Conservation (phyloP, 1,284 basidiomycete genomes). For the Dichomitus squalens region DNA sequence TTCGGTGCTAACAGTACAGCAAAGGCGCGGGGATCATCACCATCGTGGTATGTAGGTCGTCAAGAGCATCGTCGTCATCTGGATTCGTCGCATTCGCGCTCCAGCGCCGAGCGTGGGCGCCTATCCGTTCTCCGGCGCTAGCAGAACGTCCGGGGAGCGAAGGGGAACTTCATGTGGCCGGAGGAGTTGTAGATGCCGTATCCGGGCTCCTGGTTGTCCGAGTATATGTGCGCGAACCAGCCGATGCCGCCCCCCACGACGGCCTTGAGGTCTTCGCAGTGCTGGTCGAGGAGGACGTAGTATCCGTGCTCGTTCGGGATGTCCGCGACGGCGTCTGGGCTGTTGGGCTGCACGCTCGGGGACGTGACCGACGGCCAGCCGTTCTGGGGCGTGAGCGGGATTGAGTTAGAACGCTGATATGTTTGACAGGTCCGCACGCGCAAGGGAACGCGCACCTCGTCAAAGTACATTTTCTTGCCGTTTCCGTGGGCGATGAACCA, state of each 20-base stretch:
- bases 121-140: slow-evolving; percentile 13
- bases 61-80: neutral
- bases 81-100: too few relatives aligned
- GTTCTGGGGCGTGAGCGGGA: slow-evolving; percentile 46
- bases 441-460: slow-evolving; percentile 46
- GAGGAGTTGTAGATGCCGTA: slow-evolving; percentile 61
- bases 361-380: slow-evolving; percentile 73
- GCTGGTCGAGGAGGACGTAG: slow-evolving; percentile 62
- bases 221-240: slow-evolving; percentile 82
- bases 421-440: neutral
- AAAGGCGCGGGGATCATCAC: neutral
- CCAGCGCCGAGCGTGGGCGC: neutral
- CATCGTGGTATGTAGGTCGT: neutral
- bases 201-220: slow-evolving; percentile 64
- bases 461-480: slow-evolving; percentile 75
- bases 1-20: neutral
- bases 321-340: slow-evolving; percentile 51
- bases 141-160: slow-evolving; percentile 40
- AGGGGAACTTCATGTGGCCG: slow-evolving; percentile 56
- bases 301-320: slow-evolving; percentile 67
- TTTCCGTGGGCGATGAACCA: slow-evolving; percentile 63
- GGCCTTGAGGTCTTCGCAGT: slow-evolving; percentile 62
- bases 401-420: neutral
- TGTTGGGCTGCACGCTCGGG: slow-evolving; percentile 60
- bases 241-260: slow-evolving; percentile 66